phyloP scores from a whole-genome alignment of 176 grass and related monocot species.

The Oryza coarctata region DNA sequence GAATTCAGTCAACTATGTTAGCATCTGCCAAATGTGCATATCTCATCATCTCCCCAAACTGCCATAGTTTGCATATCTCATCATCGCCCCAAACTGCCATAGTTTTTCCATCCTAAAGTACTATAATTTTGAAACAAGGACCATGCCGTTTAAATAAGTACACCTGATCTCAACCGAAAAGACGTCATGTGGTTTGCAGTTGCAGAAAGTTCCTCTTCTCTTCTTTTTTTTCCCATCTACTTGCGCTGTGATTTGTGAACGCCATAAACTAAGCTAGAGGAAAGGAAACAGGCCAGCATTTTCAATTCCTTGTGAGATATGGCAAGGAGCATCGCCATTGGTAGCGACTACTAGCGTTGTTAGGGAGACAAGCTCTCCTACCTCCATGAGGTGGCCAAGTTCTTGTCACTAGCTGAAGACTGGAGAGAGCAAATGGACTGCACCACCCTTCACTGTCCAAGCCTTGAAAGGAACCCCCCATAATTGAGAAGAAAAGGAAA shows the following conservation, averaged over 20 bases:
- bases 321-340: neutral
- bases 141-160: neutral
- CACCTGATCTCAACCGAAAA: slow-evolving; percentile 10
- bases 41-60: neutral
- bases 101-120: slow-evolving; percentile 11
- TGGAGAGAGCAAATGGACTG: neutral
- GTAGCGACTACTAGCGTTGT: neutral
- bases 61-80: slow-evolving; percentile 8
- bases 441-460: neutral
- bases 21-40: slow-evolving; percentile 1
- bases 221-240: slow-evolving; percentile 10
- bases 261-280: neutral
- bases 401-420: neutral
- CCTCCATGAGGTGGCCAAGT: neutral
- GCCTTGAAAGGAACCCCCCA: neutral
- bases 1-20: slow-evolving; percentile 11
- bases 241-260: slow-evolving; percentile 26
- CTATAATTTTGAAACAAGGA: neutral
- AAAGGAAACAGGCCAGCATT: neutral
- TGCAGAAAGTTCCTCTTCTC: slow-evolving; percentile 15
- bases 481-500: neutral
- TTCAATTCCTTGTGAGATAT: neutral
- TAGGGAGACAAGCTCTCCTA: neutral
- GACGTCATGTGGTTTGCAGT: slow-evolving; percentile 23
- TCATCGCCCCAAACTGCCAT: slow-evolving; percentile 10